Evolutionary conservation across 73 alveolate genomes (phyloP).

Genomic region (Paraurostyla sp.): DNA sequence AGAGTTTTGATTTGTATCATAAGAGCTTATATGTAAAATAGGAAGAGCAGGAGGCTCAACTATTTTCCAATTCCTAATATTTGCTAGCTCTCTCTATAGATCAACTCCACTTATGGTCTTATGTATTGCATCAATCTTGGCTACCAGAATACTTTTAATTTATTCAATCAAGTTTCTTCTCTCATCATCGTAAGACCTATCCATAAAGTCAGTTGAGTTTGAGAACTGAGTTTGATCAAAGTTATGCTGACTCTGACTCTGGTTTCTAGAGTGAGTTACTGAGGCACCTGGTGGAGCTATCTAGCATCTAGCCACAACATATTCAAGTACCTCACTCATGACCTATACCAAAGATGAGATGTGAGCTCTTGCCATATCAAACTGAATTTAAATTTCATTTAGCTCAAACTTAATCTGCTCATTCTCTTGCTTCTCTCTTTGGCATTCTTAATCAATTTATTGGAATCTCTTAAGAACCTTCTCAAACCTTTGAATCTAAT

Average conservation of each 20-base stretch:
- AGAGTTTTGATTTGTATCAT: slow-evolving; percentile 53
- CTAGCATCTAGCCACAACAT: slow-evolving; percentile 51
- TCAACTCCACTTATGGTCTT: slow-evolving; percentile 30
- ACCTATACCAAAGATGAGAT: not conserved
- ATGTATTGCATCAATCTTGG: slow-evolving; percentile 46
- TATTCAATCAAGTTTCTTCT: slow-evolving; percentile 55
- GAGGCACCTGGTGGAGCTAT: slow-evolving; percentile 45
- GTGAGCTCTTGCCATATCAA: slow-evolving; percentile 49
- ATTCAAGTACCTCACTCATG: slow-evolving; percentile 47
- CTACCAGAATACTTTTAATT: slow-evolving; percentile 47
- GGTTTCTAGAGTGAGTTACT: slow-evolving; percentile 53
- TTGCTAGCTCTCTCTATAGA: slow-evolving; percentile 33
- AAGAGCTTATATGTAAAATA: slow-evolving; percentile 1
- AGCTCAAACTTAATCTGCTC: slow-evolving; percentile 34
- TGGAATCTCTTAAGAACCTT: slow-evolving; percentile 15
- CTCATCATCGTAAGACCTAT: slow-evolving; percentile 64
- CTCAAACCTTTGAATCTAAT: slow-evolving; percentile 33
- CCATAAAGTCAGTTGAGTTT: slow-evolving; percentile 48
- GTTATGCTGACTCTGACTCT: slow-evolving; percentile 45
- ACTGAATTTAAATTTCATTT: not conserved
- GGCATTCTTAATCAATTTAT: slow-evolving; percentile 12
- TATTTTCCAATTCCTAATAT: slow-evolving; percentile 38
- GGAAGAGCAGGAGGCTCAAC: slow-evolving; percentile 15
- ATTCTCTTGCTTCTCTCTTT: slow-evolving; percentile 35
- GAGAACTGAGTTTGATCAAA: slow-evolving; percentile 29